These are phyloP conservation scores for Colletotrichum sidae DNA, from an alignment of 2,329 filamentous ascomycete species.

Conservation along the genomic window DNA sequence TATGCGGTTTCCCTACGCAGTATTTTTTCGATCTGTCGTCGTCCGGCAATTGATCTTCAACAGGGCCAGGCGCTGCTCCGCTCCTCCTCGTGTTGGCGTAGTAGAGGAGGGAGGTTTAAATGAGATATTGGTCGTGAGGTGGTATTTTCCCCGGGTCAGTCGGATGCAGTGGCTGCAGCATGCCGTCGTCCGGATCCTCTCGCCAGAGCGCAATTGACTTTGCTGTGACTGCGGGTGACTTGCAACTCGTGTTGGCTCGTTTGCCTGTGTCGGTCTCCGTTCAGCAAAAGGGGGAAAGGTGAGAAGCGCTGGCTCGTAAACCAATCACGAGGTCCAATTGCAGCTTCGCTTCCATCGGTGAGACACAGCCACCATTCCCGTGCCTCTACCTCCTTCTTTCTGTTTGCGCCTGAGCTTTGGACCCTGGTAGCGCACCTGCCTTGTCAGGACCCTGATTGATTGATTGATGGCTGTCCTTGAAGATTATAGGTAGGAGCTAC, in stretches of 20 bases:
- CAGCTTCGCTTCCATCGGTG: conserved; percentile 25
- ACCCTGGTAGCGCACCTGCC: background rate
- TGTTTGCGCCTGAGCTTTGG: background rate
- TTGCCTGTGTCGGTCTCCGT: background rate
- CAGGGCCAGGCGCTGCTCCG: too few species aligned
- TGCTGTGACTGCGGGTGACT: conserved; percentile 2
- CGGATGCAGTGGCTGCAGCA: too few species aligned
- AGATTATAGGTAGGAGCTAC: too few species aligned
- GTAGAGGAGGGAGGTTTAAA: too few species aligned
- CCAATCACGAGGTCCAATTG: conserved; percentile 30
- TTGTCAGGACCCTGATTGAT: conserved; percentile 11
- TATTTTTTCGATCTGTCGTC: background rate
- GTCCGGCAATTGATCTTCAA: background rate
- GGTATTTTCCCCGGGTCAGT: too few species aligned
- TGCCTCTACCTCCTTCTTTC: background rate
- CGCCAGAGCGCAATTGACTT: background rate
- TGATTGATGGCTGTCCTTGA: too few species aligned
- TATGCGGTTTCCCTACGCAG: background rate
- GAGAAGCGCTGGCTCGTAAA: background rate
- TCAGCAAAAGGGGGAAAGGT: background rate
- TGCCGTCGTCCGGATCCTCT: too few species aligned
- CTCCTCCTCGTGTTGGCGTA: too few species aligned
- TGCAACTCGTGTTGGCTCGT: background rate
- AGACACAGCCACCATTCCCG: conserved; percentile 35
- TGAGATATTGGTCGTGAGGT: too few species aligned